Evolutionary conservation across 2,329 filamentous ascomycete species (phyloP).

Genomic region (Fusarium sp.): DNA sequence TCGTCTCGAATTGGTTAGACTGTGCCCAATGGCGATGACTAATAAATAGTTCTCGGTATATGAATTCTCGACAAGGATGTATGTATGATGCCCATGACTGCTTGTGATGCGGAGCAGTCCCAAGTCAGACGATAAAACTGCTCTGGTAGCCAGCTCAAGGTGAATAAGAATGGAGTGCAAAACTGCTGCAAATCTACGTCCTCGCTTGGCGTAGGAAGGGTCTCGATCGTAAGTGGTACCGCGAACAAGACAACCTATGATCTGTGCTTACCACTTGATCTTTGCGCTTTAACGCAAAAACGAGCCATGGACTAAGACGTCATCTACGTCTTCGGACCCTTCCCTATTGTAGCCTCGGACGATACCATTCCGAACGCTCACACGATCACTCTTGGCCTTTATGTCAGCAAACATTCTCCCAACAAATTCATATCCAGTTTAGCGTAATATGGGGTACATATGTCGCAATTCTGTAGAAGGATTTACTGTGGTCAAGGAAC

Average conservation of each 20-base stretch:
- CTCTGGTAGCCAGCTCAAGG: not conserved
- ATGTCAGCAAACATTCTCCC: not conserved
- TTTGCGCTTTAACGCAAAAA: no score
- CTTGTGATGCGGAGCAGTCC: not conserved
- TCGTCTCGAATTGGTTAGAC: not conserved
- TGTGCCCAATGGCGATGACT: not conserved
- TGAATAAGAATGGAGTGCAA: not conserved
- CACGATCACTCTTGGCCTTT: not conserved
- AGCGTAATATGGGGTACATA: conserved; percentile 1
- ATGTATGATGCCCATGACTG: not conserved
- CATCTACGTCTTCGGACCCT: not conserved
- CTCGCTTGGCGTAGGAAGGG: not conserved
- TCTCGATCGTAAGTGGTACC: not conserved
- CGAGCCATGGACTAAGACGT: not conserved
- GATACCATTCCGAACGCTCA: not conserved
- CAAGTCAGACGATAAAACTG: not conserved
- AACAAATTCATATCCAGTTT: not conserved
- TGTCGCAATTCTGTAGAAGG: not conserved
- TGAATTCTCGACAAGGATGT: not conserved
- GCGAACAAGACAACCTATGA: not conserved
- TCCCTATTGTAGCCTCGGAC: not conserved
- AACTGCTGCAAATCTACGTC: not conserved
- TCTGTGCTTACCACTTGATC: not conserved
- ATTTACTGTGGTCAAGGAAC: not conserved
- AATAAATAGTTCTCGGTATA: not conserved